Evolutionary conservation across 306 rosid genomes (phyloP), one percentile per base, ranked within the genome.

Genomic region (Spatholobus suberectus): DNA sequence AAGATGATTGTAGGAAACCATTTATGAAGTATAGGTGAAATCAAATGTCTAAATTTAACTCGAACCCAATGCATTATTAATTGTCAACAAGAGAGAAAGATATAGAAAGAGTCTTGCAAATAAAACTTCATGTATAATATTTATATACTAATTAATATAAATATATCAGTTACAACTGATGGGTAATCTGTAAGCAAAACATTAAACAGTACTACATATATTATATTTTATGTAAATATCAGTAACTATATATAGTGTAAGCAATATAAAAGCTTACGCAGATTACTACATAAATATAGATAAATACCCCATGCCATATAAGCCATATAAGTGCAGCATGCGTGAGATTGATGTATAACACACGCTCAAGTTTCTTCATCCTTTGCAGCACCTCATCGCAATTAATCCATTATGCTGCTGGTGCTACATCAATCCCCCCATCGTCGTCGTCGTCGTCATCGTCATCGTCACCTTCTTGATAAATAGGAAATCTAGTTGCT

Each of bases 401-500:
- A 18, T 5, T 15, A 12, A 26, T 72, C 18, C 2, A 27, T 6
- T 15, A 89, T 8, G 94, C 90, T 1, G 92, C 92, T 0, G 89
- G 94, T 0, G 92, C 92, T 24, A 91, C 46, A 24, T 72, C 79
- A 0, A 78, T 9, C 4, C 85, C 86, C 1, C 77, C 86, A 1
- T 51, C 21, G 4, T 83, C 77, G 5, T 90, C 92, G 0, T 75
- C 88, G 0, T 87, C 86, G 0, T 87, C 89, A 0, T 91, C 92
- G 0, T 86, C 90, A 0, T 68, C 89, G 0, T 84, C 88, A 1
- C 49, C 63, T 70, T 85, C 87, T 10, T 8, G 15, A 0, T 18
- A n/a, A n/a, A 68, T 27, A 47, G 0, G 35, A 63, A 67, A 12
- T 12, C 14, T 17, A 68, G 73, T 68, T 5, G 38, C 37, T 26